Evolutionary conservation across 2,329 filamentous ascomycete species (phyloP).

Genomic region (Botryotinia narcissicola): DNA sequence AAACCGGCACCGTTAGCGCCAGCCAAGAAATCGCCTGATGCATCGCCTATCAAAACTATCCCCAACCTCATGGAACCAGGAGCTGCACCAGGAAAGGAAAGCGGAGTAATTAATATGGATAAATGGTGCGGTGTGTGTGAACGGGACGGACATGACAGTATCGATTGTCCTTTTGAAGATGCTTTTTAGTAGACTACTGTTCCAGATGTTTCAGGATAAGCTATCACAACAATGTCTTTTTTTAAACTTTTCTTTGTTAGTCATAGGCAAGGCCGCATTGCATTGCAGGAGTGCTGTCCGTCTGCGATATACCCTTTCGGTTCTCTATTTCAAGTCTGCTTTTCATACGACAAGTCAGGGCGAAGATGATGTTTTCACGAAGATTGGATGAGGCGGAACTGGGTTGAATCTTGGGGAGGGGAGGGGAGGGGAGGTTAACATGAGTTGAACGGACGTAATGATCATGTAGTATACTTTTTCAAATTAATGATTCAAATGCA

Average conservation of each 20-base stretch:
- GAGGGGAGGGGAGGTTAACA: conserved; percentile 23
- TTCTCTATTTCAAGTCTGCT: conserved; percentile 3
- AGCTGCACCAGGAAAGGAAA: conserved; percentile 74
- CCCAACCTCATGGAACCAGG: conserved; percentile 64
- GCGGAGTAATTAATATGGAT: conserved; percentile 71
- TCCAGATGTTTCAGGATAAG: neutral
- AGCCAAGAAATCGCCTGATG: conserved; percentile 43
- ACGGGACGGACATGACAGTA: conserved; percentile 92
- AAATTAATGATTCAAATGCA: conserved; percentile 3
- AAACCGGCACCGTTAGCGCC: conserved; percentile 57
- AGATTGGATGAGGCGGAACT: neutral
- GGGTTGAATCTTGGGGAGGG: neutral
- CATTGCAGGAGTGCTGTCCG: conserved; percentile 12
- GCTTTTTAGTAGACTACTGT: conserved; percentile 50
- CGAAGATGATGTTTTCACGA: conserved; percentile 2
- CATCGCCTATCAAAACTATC: conserved; percentile 47
- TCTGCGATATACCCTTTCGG: conserved; percentile 17
- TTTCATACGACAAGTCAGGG: neutral
- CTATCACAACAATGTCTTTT: neutral
- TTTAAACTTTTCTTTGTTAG: neutral
- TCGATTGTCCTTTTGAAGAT: conserved; percentile 91
- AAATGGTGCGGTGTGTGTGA: conserved; percentile 99
- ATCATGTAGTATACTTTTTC: conserved; percentile 12
- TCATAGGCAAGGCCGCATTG: conserved; percentile 12
- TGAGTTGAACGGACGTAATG: conserved; percentile 1